Base-by-base conservation (phyloP, 1,284 basidiomycete species). In the Ceratobasidium papillatum region DNA sequence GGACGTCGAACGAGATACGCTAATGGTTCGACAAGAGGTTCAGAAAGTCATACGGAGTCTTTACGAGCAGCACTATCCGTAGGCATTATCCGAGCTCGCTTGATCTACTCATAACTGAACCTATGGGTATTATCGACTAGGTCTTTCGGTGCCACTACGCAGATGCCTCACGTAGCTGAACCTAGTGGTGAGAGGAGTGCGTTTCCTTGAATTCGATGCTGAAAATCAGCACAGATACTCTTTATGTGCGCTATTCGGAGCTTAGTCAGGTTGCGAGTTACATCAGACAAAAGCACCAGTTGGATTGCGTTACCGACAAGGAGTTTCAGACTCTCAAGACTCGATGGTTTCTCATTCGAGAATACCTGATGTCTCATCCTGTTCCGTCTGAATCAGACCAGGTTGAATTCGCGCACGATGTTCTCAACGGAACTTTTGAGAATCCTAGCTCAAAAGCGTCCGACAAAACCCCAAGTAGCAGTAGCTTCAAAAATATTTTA, bases 61-160 rank as follows among this genome's bases (percentile, higher is more conserved):
- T n/a, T n/a, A n/a, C n/a, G n/a, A n/a, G n/a, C 7, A 43, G 11
- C 12, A 52, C 1, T 73, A 73, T 36, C 69, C 59, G 69, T 73
- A 27, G n/a, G 69, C 51, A 22, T 22, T 12, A 34, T 49, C 4
- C n/a, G n/a, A n/a, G n/a, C n/a, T 49, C 22, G 17, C n/a, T 38
- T 41, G n/a, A n/a, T n/a, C n/a, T n/a, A n/a, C n/a, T n/a, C n/a
- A n/a, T n/a, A n/a, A n/a, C n/a, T n/a, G n/a, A n/a, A n/a, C n/a
- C n/a, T n/a, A n/a, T n/a, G n/a, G n/a, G n/a, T n/a, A n/a, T n/a
- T n/a, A n/a, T n/a, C n/a, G n/a, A n/a, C n/a, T n/a, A 61, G 68
- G 1, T 54, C 69, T 11, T 45, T 73, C 34, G 14, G 27, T 14
- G 11, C 63, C 17, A 49, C 34, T 14, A 62, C 38, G 32, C 32